Base-by-base conservation (phyloP, 2,329 filamentous ascomycete species). In the Venturia nashicola region DNA sequence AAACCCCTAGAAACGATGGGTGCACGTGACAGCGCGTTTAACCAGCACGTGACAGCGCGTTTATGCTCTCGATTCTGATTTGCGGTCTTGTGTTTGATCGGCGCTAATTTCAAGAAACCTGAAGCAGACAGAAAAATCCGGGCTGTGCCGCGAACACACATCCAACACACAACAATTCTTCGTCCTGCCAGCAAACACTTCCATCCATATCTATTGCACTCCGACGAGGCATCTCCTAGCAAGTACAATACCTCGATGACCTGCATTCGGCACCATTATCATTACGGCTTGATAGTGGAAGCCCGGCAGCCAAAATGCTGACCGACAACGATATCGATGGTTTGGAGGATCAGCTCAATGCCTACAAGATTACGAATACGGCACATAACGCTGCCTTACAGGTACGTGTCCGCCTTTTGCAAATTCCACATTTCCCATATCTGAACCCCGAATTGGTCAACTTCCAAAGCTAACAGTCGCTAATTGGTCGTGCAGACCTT, bases 401-500 rank as follows among this genome's bases (percentile, higher is more conserved):
- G 11, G 48, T 55, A 55, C 12, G 48, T 55, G 2, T 16, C 7
- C 8, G 7, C 1, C 20, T 27, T 2, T 27, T 27, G 27, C n/a
- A 11, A 7, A n/a, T 23, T n/a, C n/a, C n/a, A n/a, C n/a, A 27
- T 4, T 27, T 27, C 27, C 27, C 27, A 27, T 27, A 27, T 27
- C 27, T 2, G 27, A 27, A 27, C 4, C 27, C 27, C 27, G 27
- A 27, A 27, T 27, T 27, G 27, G 27, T 27, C 27, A 27, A 27
- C 27, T 27, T 4, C 27, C 27, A 27, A 27, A 27, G 27, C 27
- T 27, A 27, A 2, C 27, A 27, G 27, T 27, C 27, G 27, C 27
- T 27, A 55, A 14, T 27, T 55, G 23, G 16, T 8, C 42, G 3
- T 34, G 9, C 23, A 46, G 42, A 62, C 40, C 8, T 14, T 80